Percentiles rank a stretch among this genome's conserved stretches.
Conservation (phyloP, 2,329 filamentous ascomycete species). For the Monilinia vaccinii-corymbosi region DNA sequence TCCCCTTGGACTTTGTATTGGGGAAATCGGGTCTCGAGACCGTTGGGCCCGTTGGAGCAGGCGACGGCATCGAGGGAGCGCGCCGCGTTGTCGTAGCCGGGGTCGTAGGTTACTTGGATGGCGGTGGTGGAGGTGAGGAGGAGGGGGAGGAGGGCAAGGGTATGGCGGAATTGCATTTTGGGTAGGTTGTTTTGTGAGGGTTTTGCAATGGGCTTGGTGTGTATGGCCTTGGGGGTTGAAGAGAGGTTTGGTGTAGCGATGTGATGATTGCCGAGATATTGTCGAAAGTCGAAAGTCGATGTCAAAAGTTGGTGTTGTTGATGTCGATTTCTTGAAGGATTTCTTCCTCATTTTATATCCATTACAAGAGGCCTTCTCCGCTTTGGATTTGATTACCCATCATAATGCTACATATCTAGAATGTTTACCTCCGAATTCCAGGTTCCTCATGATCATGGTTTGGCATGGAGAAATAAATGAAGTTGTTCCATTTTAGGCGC, state of each 20-base stretch:
- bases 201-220: background rate
- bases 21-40: slow-evolving; percentile 44
- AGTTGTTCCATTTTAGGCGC: background rate
- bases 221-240: background rate
- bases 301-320: background rate
- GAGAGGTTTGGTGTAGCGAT: background rate
- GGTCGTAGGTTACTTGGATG: slow-evolving; percentile 58
- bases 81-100: slow-evolving; percentile 55
- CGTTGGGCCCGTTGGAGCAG: slow-evolving; percentile 61
- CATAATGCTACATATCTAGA: background rate
- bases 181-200: background rate
- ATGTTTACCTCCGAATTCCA: background rate
- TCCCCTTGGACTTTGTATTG: slow-evolving; percentile 41
- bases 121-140: slow-evolving; percentile 28
- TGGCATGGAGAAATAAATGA: background rate
- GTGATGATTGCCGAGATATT: background rate
- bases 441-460: background rate
- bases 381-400: background rate
- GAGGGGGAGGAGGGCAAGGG: slow-evolving; percentile 34
- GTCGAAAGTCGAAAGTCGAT: background rate
- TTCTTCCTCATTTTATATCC: background rate
- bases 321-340: background rate
- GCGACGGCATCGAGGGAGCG: slow-evolving; percentile 48
- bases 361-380: background rate
- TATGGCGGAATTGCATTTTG: slow-evolving; percentile 37